phyloP scores from a whole-genome alignment of 257 asterid genomes.

The Eucommia ulmoides region DNA sequence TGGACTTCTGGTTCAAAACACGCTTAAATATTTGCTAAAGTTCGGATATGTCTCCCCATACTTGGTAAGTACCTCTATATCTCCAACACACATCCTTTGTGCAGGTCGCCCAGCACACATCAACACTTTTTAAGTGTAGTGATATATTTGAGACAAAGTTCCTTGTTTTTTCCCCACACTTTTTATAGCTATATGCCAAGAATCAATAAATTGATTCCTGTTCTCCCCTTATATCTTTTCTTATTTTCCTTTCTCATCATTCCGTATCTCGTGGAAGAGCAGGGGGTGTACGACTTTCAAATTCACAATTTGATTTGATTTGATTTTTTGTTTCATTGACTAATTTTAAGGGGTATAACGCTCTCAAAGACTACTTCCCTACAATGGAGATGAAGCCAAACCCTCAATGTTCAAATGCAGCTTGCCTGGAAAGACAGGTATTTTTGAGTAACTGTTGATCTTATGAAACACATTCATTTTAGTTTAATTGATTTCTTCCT shows the following conservation, averaged over 20 bases:
- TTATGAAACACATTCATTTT: background rate
- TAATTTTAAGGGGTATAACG: conserved; percentile 75
- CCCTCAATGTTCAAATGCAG: conserved; percentile 86
- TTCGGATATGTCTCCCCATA: conserved; percentile 88
- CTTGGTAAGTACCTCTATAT: conserved; percentile 68
- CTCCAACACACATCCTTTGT: no score
- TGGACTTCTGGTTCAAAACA: conserved; percentile 91
- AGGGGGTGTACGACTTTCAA: no score
- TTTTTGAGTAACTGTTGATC: background rate
- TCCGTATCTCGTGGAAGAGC: no score
- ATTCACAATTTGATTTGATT: no score
- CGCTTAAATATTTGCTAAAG: conserved; percentile 80
- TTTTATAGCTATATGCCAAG: no score
- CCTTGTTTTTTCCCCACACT: no score
- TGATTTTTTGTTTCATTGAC: conserved; percentile 7
- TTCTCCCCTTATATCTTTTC: no score
- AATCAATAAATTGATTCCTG: no score
- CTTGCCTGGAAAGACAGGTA: conserved; percentile 97
- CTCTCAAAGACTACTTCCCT: conserved; percentile 93
- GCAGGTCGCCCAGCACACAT: no score
- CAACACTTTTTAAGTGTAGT: no score
- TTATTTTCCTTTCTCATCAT: no score
- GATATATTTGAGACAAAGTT: no score
- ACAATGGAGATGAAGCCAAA: conserved; percentile 98
- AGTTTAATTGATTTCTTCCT: background rate